phyloP scores from a whole-genome alignment of 106 monocot species.

The Platanthera zijinensis region DNA sequence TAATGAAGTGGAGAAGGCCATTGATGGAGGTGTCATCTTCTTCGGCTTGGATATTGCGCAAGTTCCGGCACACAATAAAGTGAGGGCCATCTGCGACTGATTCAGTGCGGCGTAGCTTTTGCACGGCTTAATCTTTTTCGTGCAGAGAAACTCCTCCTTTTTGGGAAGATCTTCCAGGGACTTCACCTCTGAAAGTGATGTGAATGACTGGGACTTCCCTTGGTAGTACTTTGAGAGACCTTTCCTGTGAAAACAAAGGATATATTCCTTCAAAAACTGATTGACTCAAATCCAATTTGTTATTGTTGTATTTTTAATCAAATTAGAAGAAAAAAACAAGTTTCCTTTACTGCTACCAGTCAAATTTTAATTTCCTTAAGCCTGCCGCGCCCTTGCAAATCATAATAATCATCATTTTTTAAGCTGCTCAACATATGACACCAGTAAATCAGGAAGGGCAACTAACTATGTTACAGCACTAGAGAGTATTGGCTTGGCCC shows the following conservation, averaged over 20 bases:
- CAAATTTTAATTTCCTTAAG: too few relatives aligned
- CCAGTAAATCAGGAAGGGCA: too few relatives aligned
- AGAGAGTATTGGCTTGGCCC: too few relatives aligned
- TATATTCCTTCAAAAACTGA: too few relatives aligned
- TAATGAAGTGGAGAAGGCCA: conserved; percentile 3
- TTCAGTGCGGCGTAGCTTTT: conserved; percentile 4
- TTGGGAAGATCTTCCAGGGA: conserved; percentile 43
- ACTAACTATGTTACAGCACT: too few relatives aligned
- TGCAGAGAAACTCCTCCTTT: not conserved
- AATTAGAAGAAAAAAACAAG: too few relatives aligned
- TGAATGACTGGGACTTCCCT: conserved; percentile 53
- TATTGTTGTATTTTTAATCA: too few relatives aligned
- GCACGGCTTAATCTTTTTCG: conserved; percentile 2
- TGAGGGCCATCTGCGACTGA: not conserved
- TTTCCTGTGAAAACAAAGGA: conserved; percentile 22
- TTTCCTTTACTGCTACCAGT: too few relatives aligned
- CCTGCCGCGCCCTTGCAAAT: too few relatives aligned
- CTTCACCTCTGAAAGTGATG: conserved; percentile 23
- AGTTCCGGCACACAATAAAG: not conserved
- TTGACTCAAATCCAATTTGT: too few relatives aligned
- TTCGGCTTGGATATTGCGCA: not conserved
- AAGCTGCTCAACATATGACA: too few relatives aligned
- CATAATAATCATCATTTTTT: too few relatives aligned
- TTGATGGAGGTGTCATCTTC: not conserved
- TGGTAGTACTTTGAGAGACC: conserved; percentile 44